A percentile compares a stretch with the other conserved stretches of the same genome.
These are phyloP conservation scores for Blastobotrys serpentis DNA, from an alignment of 1,139 yeast genomes.

Conservation along the genomic window DNA sequence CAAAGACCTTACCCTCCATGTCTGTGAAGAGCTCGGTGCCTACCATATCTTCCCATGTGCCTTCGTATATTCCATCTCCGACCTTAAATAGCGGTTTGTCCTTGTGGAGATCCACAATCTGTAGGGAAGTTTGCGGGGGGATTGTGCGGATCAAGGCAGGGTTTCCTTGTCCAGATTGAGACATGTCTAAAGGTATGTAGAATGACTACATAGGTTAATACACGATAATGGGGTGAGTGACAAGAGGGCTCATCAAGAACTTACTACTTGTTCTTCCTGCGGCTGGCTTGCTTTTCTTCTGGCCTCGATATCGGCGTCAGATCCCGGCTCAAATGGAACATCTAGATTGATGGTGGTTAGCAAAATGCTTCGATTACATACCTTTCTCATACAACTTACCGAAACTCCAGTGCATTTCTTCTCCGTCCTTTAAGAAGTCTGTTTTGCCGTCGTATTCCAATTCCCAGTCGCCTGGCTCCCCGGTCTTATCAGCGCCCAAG, in stretches of 20 bases:
- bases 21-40: conserved; percentile 70
- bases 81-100: conserved; percentile 53
- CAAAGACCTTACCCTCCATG: conserved; percentile 29
- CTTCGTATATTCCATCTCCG: conserved; percentile 61
- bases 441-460: conserved; percentile 66
- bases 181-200: conserved; percentile 32
- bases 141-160: conserved; percentile 20
- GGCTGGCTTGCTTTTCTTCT: conserved; percentile 19
- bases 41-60: conserved; percentile 72
- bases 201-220: conserved; percentile 19
- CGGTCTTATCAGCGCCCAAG: conserved; percentile 43
- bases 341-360: conserved; percentile 22
- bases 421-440: conserved; percentile 67
- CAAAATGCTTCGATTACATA: neutral
- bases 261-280: conserved; percentile 8
- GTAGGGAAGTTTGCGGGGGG: conserved; percentile 41
- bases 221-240: neutral
- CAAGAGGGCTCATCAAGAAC: neutral
- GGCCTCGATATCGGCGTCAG: conserved; percentile 60
- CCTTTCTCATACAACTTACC: conserved; percentile 39
- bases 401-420: conserved; percentile 90
- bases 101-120: conserved; percentile 53
- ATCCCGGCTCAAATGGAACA: conserved; percentile 67
- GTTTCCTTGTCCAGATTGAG: conserved; percentile 16
- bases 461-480: conserved; percentile 49